Conservation (phyloP, 805 yeast genomes). For the Pichia heedii region DNA sequence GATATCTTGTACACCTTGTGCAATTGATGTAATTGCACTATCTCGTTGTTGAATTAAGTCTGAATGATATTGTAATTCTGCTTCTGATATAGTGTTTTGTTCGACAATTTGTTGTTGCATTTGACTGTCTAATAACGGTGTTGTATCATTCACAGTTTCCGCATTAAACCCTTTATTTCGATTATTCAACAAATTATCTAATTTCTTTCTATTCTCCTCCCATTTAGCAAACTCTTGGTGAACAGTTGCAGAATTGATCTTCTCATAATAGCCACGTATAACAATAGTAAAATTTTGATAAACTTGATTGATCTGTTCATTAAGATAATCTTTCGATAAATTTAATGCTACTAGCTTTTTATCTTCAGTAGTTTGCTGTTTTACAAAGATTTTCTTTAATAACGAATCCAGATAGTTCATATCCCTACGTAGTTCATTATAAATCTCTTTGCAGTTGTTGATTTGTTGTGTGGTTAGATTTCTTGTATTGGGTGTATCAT, state of each 20-base stretch:
- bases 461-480: neutral
- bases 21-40: slow-evolving; percentile 60
- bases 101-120: slow-evolving; percentile 21
- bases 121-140: slow-evolving; percentile 4
- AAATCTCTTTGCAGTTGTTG: neutral
- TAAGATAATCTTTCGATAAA: neutral
- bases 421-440: neutral
- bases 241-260: slow-evolving; percentile 32
- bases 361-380: neutral
- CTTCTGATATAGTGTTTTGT: slow-evolving; percentile 25
- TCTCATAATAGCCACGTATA: slow-evolving; percentile 41
- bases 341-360: neutral
- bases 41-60: slow-evolving; percentile 64
- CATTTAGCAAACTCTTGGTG: slow-evolving; percentile 21
- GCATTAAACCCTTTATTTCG: neutral
- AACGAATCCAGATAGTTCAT: neutral
- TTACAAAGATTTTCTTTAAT: neutral
- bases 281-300: slow-evolving; percentile 35
- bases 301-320: slow-evolving; percentile 44
- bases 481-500: neutral
- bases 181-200: neutral
- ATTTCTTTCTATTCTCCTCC: neutral
- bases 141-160: neutral
- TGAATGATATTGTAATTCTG: slow-evolving; percentile 56
- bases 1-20: slow-evolving; percentile 74